Evolutionary conservation across 768 basidiomycete genomes (phyloP).

Genomic region (Pseudohyphozyma bogoriensis): DNA sequence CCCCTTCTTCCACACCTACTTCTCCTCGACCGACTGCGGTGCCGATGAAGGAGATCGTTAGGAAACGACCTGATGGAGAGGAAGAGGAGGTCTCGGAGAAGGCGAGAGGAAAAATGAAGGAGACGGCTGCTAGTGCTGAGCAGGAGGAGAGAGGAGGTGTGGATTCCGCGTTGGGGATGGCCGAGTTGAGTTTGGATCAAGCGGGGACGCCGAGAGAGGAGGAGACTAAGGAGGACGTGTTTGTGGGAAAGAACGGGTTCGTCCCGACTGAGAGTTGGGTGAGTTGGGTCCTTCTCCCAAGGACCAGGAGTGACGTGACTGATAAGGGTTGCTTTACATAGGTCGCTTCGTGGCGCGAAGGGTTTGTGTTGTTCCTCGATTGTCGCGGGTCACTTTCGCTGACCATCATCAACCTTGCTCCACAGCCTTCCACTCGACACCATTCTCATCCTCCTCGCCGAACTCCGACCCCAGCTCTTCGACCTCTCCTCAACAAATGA

Average conservation of each 20-base stretch:
- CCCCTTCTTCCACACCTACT: background rate
- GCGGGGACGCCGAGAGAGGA: background rate
- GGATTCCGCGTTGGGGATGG: constrained; percentile 52
- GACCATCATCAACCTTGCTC: background rate
- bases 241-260: constrained; percentile 78
- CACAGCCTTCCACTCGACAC: constrained; percentile 69
- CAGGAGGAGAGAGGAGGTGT: constrained; percentile 47
- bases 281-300: background rate
- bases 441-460: constrained; percentile 77
- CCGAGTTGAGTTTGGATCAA: constrained; percentile 35
- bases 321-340: constrained; percentile 32
- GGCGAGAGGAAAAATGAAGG: constrained; percentile 6
- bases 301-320: background rate
- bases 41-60: background rate
- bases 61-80: no score
- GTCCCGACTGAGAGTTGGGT: constrained; percentile 85
- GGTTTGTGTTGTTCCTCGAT: constrained; percentile 6
- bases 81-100: constrained; percentile 3
- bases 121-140: no score
- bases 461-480: constrained; percentile 69
- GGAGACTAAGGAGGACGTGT: constrained; percentile 3
- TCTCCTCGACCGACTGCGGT: background rate
- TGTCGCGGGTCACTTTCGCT: background rate
- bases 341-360: constrained; percentile 94
- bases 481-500: constrained; percentile 54